A percentile compares a stretch with the other conserved stretches of the same genome.
Conservation (phyloP, 1,284 basidiomycete species). For the Peniophora sp. region DNA sequence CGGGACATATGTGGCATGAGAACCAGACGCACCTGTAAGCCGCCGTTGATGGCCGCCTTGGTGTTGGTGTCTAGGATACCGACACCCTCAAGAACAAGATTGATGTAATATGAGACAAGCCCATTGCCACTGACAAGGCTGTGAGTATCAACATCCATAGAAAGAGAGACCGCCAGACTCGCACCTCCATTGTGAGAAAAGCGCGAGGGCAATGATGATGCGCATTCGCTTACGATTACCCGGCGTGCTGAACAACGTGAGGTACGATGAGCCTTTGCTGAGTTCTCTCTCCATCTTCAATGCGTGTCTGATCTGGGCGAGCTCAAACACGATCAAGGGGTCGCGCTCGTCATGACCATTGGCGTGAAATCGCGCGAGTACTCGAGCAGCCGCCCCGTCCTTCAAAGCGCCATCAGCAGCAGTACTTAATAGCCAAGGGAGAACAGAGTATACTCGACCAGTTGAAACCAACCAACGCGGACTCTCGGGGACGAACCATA, state of each 20-base stretch:
- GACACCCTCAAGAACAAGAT: slow-evolving; percentile 53
- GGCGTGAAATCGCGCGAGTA: slow-evolving; percentile 60
- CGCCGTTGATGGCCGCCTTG: slow-evolving; percentile 56
- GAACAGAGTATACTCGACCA: slow-evolving; percentile 35
- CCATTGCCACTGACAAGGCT: slow-evolving; percentile 44
- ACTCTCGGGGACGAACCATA: slow-evolving; percentile 64
- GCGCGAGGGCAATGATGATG: slow-evolving; percentile 47
- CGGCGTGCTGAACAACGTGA: slow-evolving; percentile 43
- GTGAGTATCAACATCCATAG: background rate
- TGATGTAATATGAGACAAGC: slow-evolving; percentile 61
- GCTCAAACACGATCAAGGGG: slow-evolving; percentile 48
- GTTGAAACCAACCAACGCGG: slow-evolving; percentile 61
- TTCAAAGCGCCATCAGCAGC: slow-evolving; percentile 12
- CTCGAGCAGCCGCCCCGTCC: slow-evolving; percentile 42
- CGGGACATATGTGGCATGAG: background rate
- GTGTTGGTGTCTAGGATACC: slow-evolving; percentile 43
- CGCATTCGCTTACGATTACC: slow-evolving; percentile 55
- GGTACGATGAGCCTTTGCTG: slow-evolving; percentile 36
- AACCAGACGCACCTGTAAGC: slow-evolving; percentile 36
- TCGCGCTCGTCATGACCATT: slow-evolving; percentile 42
- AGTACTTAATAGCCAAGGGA: background rate
- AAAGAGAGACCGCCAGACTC: background rate
- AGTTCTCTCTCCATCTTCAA: slow-evolving; percentile 50
- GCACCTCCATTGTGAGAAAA: slow-evolving; percentile 65
- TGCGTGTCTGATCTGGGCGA: slow-evolving; percentile 58